These are phyloP conservation scores for Arachis hypogaea DNA, from an alignment of 306 rosid genomes.

Conservation along the genomic window DNA sequence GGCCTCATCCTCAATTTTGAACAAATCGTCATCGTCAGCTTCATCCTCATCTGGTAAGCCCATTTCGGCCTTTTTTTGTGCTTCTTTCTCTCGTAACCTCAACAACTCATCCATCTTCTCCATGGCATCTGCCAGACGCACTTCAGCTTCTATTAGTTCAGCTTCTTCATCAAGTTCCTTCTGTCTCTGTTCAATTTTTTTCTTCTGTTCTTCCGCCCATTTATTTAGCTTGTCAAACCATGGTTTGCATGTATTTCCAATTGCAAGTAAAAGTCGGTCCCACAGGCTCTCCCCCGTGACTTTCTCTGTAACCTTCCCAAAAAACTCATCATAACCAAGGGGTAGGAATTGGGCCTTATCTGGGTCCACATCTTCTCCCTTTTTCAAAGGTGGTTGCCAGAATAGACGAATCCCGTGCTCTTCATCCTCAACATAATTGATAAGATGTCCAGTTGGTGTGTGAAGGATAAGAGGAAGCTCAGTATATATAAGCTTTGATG, in stretches of 20 bases:
- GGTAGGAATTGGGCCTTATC: conserved; percentile 75
- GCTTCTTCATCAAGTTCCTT: conserved; percentile 60
- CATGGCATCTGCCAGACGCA: conserved; percentile 64
- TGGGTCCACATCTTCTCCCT: conserved; percentile 70
- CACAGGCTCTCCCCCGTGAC: conserved; percentile 37
- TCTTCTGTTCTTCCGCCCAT: conserved; percentile 72
- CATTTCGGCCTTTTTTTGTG: conserved; percentile 61
- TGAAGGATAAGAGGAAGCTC: conserved; percentile 89
- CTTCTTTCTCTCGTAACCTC: conserved; percentile 70
- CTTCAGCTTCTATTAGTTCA: conserved; percentile 79
- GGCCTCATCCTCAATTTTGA: neutral
- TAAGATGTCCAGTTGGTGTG: conserved; percentile 75
- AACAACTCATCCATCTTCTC: conserved; percentile 76
- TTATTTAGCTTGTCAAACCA: conserved; percentile 56
- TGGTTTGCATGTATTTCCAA: conserved; percentile 62
- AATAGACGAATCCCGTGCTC: conserved; percentile 77
- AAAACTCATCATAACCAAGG: conserved; percentile 84
- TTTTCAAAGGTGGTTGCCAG: conserved; percentile 84
- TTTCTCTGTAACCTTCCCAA: conserved; percentile 42
- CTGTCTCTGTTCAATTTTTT: conserved; percentile 57
- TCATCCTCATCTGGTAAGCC: conserved; percentile 59
- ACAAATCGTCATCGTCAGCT: neutral
- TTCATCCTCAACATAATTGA: conserved; percentile 83
- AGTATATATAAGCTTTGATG: conserved; percentile 67
- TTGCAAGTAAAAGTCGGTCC: conserved; percentile 47